Conservation (phyloP, 495 filamentous ascomycete genomes). For the Penicillium parvum region DNA sequence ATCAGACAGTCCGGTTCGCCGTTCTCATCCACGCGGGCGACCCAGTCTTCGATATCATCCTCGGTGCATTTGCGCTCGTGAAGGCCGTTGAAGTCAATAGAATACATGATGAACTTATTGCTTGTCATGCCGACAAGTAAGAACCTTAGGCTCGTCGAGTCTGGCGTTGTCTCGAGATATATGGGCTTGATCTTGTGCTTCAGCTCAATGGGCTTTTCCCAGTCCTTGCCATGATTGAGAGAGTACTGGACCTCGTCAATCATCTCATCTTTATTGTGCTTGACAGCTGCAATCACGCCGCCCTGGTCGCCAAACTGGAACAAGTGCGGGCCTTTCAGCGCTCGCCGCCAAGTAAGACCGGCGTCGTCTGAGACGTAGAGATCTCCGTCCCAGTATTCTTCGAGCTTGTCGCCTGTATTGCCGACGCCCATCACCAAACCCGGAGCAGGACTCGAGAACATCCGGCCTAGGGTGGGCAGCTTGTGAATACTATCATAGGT, state of each 20-base stretch:
- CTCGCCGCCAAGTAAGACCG: conserved; percentile 74
- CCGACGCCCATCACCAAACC: conserved; percentile 90
- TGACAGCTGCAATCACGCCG: conserved; percentile 75
- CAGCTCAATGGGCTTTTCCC: conserved; percentile 59
- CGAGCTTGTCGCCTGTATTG: conserved; percentile 72
- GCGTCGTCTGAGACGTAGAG: conserved; percentile 90
- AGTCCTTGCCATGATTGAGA: conserved; percentile 77
- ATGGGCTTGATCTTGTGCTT: conserved; percentile 57
- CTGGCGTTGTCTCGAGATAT: conserved; percentile 77
- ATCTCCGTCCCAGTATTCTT: conserved; percentile 61
- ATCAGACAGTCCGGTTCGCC: conserved; percentile 83
- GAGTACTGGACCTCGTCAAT: conserved; percentile 75
- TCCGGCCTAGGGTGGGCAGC: conserved; percentile 68
- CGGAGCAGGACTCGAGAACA: conserved; percentile 90
- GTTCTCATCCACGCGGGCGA: conserved; percentile 72
- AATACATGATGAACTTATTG: conserved; percentile 53
- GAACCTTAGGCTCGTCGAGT: conserved; percentile 89
- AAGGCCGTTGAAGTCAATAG: conserved; percentile 76
- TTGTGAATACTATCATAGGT: conserved; percentile 35
- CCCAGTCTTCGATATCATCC: conserved; percentile 82
- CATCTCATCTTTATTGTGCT: conserved; percentile 55
- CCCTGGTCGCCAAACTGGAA: conserved; percentile 95
- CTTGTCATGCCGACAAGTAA: conserved; percentile 55
- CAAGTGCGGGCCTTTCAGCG: conserved; percentile 76
- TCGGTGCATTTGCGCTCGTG: conserved; percentile 77